Conservation (phyloP, 208 protist species). For the Novymonas esmeraldas region DNA sequence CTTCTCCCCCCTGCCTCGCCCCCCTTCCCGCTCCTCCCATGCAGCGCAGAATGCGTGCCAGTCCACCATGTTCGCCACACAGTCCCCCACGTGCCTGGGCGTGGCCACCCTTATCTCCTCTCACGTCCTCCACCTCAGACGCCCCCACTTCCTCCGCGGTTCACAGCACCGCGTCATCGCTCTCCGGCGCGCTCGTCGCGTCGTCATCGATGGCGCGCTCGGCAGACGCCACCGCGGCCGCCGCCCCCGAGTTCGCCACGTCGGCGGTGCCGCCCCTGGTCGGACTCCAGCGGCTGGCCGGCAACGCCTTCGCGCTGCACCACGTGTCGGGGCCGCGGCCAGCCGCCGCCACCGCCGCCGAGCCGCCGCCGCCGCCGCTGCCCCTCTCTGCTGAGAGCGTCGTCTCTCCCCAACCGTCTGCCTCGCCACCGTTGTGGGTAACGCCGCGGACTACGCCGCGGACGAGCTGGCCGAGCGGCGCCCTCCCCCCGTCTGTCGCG, state of each 20-base stretch:
- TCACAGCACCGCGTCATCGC: background rate
- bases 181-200: background rate
- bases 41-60: background rate
- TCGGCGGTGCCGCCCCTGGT: slow-evolving; percentile 10
- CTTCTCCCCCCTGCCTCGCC: background rate
- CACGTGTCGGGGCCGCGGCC: slow-evolving; percentile 5
- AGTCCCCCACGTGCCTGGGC: background rate
- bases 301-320: slow-evolving; percentile 24
- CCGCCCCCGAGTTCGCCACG: background rate
- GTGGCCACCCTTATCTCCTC: background rate
- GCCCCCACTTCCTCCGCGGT: background rate
- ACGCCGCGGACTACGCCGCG: background rate
- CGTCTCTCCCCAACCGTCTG: too few species aligned
- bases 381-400: background rate
- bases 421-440: too few species aligned
- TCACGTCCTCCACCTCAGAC: background rate
- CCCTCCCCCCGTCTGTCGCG: background rate
- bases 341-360: background rate
- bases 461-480: background rate
- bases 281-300: slow-evolving; percentile 15
- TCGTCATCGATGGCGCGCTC: background rate
- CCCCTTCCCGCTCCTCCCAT: background rate
- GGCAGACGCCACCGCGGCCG: background rate
- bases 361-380: background rate
- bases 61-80: background rate